These are phyloP conservation scores for Diaporthe citrichinensis DNA, from an alignment of 2,329 filamentous ascomycete species.

Conservation along the genomic window DNA sequence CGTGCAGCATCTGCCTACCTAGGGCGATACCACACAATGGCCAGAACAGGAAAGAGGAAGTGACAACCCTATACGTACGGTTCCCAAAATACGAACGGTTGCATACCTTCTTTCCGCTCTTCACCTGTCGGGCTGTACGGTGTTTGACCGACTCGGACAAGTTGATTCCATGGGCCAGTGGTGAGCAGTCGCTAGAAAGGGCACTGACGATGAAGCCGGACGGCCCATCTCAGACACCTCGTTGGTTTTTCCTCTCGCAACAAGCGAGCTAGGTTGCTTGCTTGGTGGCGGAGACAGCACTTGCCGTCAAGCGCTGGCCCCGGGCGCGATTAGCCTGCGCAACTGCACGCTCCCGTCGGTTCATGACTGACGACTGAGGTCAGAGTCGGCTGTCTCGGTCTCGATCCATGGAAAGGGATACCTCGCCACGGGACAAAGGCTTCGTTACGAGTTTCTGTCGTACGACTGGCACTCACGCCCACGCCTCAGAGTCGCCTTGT, in stretches of 20 bases:
- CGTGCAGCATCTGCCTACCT: constrained; percentile 4
- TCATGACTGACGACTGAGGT: constrained; percentile 16
- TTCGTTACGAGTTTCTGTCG: constrained; percentile 8
- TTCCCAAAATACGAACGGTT: constrained; percentile 13
- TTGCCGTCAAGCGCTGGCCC: constrained; percentile 16
- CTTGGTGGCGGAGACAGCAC: constrained; percentile 19
- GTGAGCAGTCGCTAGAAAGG: background rate
- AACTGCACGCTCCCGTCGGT: constrained; percentile 16
- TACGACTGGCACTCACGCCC: background rate
- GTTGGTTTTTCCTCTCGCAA: background rate
- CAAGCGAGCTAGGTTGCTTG: background rate
- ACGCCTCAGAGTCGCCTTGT: background rate
- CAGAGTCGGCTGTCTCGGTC: constrained; percentile 15
- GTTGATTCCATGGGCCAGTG: background rate
- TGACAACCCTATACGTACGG: background rate
- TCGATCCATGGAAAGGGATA: constrained; percentile 1
- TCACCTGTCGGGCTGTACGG: background rate
- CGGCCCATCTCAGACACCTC: constrained; percentile 17
- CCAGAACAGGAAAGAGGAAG: constrained; percentile 11
- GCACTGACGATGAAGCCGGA: background rate
- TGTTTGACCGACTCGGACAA: constrained; percentile 3
- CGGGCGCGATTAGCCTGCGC: background rate
- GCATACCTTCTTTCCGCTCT: background rate
- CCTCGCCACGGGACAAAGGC: background rate
- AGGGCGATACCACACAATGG: constrained; percentile 17